Conservation (phyloP, 768 basidiomycete genomes). For the Termitomyces sp. region DNA sequence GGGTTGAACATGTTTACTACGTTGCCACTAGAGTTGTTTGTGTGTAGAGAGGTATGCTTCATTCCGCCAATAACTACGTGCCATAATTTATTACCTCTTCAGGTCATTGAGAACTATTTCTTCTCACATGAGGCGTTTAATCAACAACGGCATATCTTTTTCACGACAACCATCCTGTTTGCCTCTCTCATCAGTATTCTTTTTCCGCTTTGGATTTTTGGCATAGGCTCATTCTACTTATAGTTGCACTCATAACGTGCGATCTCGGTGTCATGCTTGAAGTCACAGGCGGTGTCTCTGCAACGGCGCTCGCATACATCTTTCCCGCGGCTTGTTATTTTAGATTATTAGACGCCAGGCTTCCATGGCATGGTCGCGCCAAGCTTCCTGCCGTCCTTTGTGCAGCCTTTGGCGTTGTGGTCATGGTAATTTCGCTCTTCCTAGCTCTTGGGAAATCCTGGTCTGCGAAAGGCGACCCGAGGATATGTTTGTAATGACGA, state of each 20-base stretch:
- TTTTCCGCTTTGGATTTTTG: neutral
- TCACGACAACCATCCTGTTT: conserved; percentile 82
- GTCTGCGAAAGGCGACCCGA: conserved; percentile 65
- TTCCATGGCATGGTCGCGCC: conserved; percentile 62
- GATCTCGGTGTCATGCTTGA: conserved; percentile 98
- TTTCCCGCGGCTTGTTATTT: conserved; percentile 87
- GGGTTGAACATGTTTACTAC: conserved; percentile 99
- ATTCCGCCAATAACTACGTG: too few relatives aligned
- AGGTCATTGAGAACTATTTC: conserved; percentile 96
- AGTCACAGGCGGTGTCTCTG: conserved; percentile 95
- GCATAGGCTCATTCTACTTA: conserved; percentile 3
- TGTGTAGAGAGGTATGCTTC: conserved; percentile 80
- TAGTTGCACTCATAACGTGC: conserved; percentile 89
- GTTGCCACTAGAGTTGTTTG: conserved; percentile 91
- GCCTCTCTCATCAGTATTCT: conserved; percentile 75
- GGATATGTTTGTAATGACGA: conserved; percentile 56
- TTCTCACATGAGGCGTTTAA: conserved; percentile 85
- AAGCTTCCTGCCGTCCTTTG: conserved; percentile 77
- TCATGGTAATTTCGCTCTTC: conserved; percentile 73
- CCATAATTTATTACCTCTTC: neutral
- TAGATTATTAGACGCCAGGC: conserved; percentile 53
- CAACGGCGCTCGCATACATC: conserved; percentile 89
- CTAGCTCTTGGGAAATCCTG: conserved; percentile 77
- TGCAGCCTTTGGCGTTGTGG: conserved; percentile 66
- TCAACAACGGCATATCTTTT: conserved; percentile 80